phyloP scores from a whole-genome alignment of 768 basidiomycete genomes.

The Botryobasidium botryosum region DNA sequence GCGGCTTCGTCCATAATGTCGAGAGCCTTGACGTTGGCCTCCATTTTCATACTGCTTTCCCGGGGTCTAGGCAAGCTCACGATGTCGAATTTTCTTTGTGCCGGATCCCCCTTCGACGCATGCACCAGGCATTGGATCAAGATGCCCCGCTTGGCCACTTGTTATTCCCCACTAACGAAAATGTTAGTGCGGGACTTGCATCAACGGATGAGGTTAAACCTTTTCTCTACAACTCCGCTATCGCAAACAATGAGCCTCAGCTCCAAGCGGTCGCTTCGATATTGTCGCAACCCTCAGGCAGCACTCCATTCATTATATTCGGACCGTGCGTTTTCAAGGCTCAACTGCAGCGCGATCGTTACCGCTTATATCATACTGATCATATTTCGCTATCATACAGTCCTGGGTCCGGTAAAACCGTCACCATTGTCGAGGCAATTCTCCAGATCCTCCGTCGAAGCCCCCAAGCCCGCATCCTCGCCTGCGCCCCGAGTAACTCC shows the following conservation, averaged over 20 bases:
- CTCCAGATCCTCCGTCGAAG: not conserved
- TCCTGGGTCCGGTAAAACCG: slow-evolving; percentile 7
- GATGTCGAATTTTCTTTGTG: slow-evolving; percentile 9
- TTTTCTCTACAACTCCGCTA: not conserved
- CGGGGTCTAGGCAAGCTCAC: slow-evolving; percentile 14
- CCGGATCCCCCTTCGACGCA: slow-evolving; percentile 5
- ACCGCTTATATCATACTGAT: not conserved
- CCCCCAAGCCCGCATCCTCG: not conserved
- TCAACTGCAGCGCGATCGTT: too few relatives aligned
- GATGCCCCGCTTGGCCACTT: slow-evolving; percentile 1
- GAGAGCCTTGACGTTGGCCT: slow-evolving; percentile 1
- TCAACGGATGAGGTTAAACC: slow-evolving; percentile 3
- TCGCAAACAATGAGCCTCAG: slow-evolving; percentile 4
- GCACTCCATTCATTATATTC: slow-evolving; percentile 4
- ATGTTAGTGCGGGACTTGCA: slow-evolving; percentile 17
- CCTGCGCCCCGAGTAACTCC: slow-evolving; percentile 4
- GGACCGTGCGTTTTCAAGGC: slow-evolving; percentile 7
- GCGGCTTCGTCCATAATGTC: slow-evolving; percentile 1
- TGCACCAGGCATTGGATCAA: slow-evolving; percentile 4
- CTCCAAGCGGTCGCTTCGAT: slow-evolving; percentile 5
- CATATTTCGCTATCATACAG: not conserved
- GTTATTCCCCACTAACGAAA: slow-evolving; percentile 1
- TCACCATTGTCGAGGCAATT: slow-evolving; percentile 7
- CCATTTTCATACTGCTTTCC: slow-evolving; percentile 3
- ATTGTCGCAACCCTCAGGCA: not conserved